These are phyloP conservation scores for Eucalyptus brandiana DNA, from an alignment of 345 rosid species.

Conservation along the genomic window DNA sequence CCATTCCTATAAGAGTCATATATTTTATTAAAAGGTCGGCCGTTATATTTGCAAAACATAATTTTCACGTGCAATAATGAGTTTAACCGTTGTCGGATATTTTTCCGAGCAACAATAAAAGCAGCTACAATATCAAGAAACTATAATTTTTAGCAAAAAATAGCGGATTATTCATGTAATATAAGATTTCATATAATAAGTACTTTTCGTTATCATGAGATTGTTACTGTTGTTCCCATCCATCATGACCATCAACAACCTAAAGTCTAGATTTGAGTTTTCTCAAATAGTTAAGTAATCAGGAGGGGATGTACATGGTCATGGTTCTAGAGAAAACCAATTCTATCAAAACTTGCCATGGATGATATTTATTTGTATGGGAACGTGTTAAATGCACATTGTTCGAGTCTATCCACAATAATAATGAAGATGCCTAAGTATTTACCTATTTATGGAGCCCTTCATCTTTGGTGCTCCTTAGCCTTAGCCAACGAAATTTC, in stretches of 20 bases:
- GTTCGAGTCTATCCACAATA: not conserved
- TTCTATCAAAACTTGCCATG: not conserved
- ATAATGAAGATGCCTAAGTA: not conserved
- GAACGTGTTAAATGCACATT: not conserved
- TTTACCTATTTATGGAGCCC: not conserved
- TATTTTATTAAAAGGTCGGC: not conserved
- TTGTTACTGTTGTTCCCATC: not conserved
- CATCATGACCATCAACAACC: not conserved
- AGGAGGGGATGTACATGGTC: not conserved
- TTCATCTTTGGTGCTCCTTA: not conserved
- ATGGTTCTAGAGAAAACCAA: not conserved
- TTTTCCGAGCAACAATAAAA: not conserved
- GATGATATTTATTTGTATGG: not conserved
- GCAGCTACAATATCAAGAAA: not conserved
- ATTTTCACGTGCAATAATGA: not conserved
- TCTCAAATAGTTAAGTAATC: not conserved
- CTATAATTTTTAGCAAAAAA: not conserved
- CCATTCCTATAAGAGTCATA: not conserved
- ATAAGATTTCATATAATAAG: not conserved
- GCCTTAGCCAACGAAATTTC: not conserved
- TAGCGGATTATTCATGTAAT: not conserved
- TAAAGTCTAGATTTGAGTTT: not conserved
- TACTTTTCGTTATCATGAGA: not conserved
- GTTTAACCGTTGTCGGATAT: not conserved
- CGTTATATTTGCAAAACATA: not conserved